Evolutionary conservation across 139 green algal genomes (phyloP).

Genomic region (Monoraphidium neglectum): DNA sequence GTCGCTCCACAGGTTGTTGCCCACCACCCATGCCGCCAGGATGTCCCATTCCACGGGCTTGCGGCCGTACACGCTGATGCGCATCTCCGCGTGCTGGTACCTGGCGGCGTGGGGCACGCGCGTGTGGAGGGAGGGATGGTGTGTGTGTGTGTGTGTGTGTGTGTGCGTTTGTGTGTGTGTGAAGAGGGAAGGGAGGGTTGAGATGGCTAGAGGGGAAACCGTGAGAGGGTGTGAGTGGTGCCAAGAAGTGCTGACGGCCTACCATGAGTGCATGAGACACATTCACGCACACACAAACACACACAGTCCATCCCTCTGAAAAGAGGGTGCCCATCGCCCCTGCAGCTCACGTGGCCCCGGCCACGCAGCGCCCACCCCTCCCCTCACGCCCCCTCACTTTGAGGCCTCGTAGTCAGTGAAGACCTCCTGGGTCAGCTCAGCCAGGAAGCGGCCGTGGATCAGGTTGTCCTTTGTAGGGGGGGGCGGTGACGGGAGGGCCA

Average conservation of each 20-base stretch:
- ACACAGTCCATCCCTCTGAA: no score
- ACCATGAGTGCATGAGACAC: not conserved
- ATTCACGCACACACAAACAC: no score
- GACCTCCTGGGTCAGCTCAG: conserved; percentile 97
- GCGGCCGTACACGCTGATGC: conserved; percentile 61
- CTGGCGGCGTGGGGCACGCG: conserved; percentile 62
- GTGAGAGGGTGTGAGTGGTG: no score
- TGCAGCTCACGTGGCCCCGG: not conserved
- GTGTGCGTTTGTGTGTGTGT: not conserved
- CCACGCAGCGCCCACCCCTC: no score
- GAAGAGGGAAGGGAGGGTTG: no score
- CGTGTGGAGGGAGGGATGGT: conserved; percentile 35
- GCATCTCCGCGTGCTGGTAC: conserved; percentile 92
- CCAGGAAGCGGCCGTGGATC: conserved; percentile 92
- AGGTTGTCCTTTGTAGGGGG: conserved; percentile 94
- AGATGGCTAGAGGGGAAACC: no score
- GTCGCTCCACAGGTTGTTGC: conserved; percentile 91
- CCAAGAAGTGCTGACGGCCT: no score
- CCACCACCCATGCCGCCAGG: conserved; percentile 95
- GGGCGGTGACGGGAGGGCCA: not conserved
- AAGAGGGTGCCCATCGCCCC: no score
- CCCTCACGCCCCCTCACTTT: not conserved
- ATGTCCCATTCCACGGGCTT: conserved; percentile 97
- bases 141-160: conserved; percentile 37
- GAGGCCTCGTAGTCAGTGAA: conserved; percentile 68